Evolutionary conservation across 1,284 basidiomycete species (phyloP).

Genomic region (Veloporphyrellus conicus): DNA sequence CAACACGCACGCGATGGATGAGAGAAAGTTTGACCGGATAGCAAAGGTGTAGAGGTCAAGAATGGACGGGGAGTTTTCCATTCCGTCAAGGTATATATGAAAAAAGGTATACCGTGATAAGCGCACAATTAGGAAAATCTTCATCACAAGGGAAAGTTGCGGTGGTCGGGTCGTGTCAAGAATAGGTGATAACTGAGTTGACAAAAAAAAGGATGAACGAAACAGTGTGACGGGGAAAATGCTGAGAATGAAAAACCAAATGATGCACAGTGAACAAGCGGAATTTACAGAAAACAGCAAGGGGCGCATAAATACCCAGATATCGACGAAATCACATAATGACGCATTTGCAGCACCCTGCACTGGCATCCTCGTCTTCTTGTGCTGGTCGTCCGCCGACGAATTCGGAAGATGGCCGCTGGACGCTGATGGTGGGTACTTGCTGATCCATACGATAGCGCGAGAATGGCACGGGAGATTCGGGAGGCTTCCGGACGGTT

Average conservation of each 20-base stretch:
- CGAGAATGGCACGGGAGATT: constrained; percentile 58
- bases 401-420: constrained; percentile 23
- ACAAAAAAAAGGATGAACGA: constrained; percentile 1
- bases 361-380: constrained; percentile 42
- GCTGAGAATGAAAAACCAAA: constrained; percentile 10
- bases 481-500: constrained; percentile 31
- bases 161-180: constrained; percentile 14
- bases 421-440: constrained; percentile 29
- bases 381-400: constrained; percentile 19
- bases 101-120: constrained; percentile 25
- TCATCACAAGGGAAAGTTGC: constrained; percentile 11
- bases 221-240: constrained; percentile 8
- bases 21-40: constrained; percentile 19
- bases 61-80: constrained; percentile 18
- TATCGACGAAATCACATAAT: constrained; percentile 49
- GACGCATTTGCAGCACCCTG: constrained; percentile 59
- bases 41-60: constrained; percentile 13
- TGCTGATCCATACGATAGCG: constrained; percentile 34
- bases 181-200: constrained; percentile 6
- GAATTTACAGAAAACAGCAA: constrained; percentile 19
- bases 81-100: constrained; percentile 24
- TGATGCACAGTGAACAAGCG: constrained; percentile 25
- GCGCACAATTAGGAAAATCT: constrained; percentile 8
- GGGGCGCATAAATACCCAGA: constrained; percentile 17
- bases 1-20: constrained; percentile 9